Evolutionary conservation across 495 filamentous ascomycete genomes (phyloP), one percentile per base, ranked within the genome.

Genomic region (Aspergillus sclerotioniger): DNA sequence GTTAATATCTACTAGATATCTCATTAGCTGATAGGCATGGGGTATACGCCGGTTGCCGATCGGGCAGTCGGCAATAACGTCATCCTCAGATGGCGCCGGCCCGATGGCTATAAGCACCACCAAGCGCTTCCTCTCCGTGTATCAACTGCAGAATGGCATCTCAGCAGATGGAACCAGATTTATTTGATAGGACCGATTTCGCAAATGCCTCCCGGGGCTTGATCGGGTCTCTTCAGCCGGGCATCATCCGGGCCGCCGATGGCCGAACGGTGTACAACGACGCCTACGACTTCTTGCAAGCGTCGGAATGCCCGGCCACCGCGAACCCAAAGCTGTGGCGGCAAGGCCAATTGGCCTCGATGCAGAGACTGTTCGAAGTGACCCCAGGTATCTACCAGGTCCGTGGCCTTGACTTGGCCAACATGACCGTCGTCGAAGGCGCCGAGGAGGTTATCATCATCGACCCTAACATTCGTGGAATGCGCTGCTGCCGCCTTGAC

Each of bases 311-410:
- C 35, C 67, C 67, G 0, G 13, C 43, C 3, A 64, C 67, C 0
- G 67, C 67, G 20, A 52, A 69, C 53, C 61, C 61, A 1, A 67
- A 57, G 8, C 64, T 69, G 33, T 69, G 67, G 66, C 63, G 62
- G 1, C 67, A 65, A 48, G 51, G 53, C 8, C 55, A 61, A n/a
- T 43, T 69, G 3, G 49, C 53, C 39, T 54, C 56, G 8, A 32
- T 53, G 3, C 52, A 69, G n/a, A n/a, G n/a, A n/a, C n/a, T n/a
- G n/a, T n/a, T n/a, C n/a, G n/a, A n/a, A n/a, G n/a, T n/a, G n/a
- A n/a, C n/a, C n/a, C n/a, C n/a, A n/a, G n/a, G n/a, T n/a, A n/a
- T n/a, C n/a, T n/a, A n/a, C n/a, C n/a, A n/a, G n/a, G n/a, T n/a
- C n/a, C n/a, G n/a, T n/a, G n/a, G n/a, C n/a, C n/a, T n/a, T n/a